Base-by-base conservation (phyloP, 163 green algal species). In the Volvox carteri region DNA sequence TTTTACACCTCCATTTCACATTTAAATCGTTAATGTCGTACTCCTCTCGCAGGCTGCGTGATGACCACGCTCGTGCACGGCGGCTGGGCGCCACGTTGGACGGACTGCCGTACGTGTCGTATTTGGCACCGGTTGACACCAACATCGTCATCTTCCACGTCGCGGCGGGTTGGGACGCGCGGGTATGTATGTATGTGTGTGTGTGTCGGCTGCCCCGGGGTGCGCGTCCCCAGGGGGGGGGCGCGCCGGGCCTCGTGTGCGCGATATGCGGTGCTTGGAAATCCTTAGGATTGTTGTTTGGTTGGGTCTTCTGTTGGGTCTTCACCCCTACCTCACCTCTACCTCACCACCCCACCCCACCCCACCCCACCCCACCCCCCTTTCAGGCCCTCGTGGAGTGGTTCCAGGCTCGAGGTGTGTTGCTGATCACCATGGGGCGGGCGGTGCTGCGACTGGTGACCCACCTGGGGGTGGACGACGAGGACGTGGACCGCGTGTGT, bases 101-200 rank as follows among this genome's bases (percentile, higher is more conserved):
- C 1, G 73, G 44, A 6, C 62, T 90, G 50, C 75, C 76, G 21
- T 85, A 46, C 73, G 83, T 93, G 37, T 52, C 7, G 18, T 35
- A 74, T 25, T 65, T 92, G 35, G 67, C 88, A 6, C 50, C 52
- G 0, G 87, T 93, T 18, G 78, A 94, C 42, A 90, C 89, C 58
- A 95, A 95, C 91, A 94, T 94, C 33, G 83, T 90, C 41, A 84
- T 93, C 56, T 92, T 93, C 54, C 54, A 50, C 11, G 44, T 92
- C 28, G 37, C 46, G 19, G 41, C 46, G 9, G 54, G 35, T 41
- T 68, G 50, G 83, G 83, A 88, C 6, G 50, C 67, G 2, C 58
- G 74, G 83, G 83, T 88, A 50, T 14, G 48, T 58, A n/a, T n/a
- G n/a, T n/a, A n/a, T n/a, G n/a, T n/a, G n/a, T n/a, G n/a, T n/a